Evolutionary conservation across 83 land plant species (phyloP).

Genomic region (Larix sibirica): DNA sequence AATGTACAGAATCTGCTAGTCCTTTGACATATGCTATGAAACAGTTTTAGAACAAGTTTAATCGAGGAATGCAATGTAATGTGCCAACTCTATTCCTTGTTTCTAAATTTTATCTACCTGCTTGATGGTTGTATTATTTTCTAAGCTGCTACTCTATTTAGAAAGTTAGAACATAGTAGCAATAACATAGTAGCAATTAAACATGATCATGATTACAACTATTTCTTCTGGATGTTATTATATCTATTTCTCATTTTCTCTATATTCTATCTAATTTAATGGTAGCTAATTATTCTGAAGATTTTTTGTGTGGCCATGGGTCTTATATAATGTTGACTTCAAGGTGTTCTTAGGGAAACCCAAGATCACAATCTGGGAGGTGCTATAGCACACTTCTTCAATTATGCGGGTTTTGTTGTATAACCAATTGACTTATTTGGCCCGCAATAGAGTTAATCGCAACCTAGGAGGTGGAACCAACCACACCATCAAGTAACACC

Average conservation of each 20-base stretch:
- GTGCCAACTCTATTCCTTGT: too few relatives aligned
- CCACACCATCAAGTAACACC: too few relatives aligned
- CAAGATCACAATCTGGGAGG: conserved; percentile 96
- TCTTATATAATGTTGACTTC: conserved; percentile 14
- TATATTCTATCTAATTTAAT: background rate
- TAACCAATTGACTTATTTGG: too few relatives aligned
- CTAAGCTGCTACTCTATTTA: background rate
- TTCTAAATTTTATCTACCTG: too few relatives aligned
- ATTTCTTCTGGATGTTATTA: background rate
- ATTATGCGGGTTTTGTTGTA: conserved; percentile 33
- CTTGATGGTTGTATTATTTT: too few relatives aligned
- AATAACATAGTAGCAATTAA: background rate
- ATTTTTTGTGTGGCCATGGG: background rate
- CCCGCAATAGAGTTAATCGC: background rate
- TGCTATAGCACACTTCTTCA: conserved; percentile 87
- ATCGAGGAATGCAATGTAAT: too few relatives aligned
- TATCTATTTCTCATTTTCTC: background rate
- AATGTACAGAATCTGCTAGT: too few relatives aligned
- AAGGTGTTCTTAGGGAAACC: conserved; percentile 88
- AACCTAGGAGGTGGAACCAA: background rate
- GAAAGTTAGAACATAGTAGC: background rate
- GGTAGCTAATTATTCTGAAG: background rate
- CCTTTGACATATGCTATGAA: too few relatives aligned
- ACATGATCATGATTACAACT: background rate
- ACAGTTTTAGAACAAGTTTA: too few relatives aligned